These are phyloP conservation scores for Gossypium thurberi DNA, from an alignment of 345 rosid species.

Conservation along the genomic window DNA sequence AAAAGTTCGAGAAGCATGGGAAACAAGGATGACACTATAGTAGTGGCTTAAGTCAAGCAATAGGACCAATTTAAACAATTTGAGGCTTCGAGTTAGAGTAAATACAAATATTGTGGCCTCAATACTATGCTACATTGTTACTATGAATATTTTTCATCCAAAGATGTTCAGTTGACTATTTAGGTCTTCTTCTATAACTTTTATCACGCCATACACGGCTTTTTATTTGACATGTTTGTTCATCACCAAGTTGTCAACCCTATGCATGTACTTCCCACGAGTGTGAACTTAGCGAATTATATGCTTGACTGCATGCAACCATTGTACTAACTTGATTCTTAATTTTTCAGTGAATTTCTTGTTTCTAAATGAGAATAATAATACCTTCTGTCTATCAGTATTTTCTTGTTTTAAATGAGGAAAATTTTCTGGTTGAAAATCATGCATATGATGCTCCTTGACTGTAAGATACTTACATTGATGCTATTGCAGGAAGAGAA, in stretches of 20 bases:
- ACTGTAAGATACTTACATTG: neutral
- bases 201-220: too few relatives aligned
- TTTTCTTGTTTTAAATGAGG: neutral
- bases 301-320: neutral
- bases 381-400: neutral
- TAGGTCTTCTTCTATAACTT: neutral
- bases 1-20: neutral
- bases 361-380: neutral
- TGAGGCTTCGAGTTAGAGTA: neutral
- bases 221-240: neutral
- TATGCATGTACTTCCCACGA: neutral
- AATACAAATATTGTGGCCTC: neutral
- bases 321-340: neutral
- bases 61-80: neutral
- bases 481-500: constrained; percentile 32
- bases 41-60: neutral
- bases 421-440: neutral
- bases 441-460: neutral
- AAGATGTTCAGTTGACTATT: neutral
- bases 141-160: neutral
- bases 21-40: neutral
- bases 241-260: neutral
- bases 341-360: neutral
- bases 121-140: neutral
- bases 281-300: too few relatives aligned